Percentiles rank a stretch among this genome's conserved stretches.
These are phyloP conservation scores for Xylaria flabelliformis DNA, from an alignment of 495 filamentous ascomycete species.

Conservation along the genomic window DNA sequence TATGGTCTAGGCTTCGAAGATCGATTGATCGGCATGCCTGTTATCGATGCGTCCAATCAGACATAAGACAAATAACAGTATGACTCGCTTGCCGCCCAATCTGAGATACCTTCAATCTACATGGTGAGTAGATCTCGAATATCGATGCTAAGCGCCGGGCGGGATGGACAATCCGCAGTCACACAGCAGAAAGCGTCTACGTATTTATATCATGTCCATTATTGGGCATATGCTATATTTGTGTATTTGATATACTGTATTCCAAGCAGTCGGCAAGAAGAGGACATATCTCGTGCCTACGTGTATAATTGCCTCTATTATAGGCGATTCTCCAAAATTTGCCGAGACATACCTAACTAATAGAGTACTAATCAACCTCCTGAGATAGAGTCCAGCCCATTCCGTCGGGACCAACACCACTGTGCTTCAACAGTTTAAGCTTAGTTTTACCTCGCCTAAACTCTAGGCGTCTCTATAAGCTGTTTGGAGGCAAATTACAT, in stretches of 20 bases:
- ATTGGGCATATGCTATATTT: background rate
- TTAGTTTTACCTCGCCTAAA: background rate
- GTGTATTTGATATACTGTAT: background rate
- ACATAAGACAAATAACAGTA: background rate
- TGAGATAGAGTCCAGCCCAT: background rate
- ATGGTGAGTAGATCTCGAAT: background rate
- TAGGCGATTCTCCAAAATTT: background rate
- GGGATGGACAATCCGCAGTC: slow-evolving; percentile 1
- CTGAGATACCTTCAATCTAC: slow-evolving; percentile 4
- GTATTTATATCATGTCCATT: background rate
- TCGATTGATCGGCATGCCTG: slow-evolving; percentile 11
- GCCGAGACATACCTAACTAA: slow-evolving; percentile 1
- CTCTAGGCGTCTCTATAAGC: background rate
- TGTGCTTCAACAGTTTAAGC: background rate
- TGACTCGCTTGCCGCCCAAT: slow-evolving; percentile 5
- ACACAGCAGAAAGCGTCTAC: background rate
- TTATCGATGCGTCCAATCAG: slow-evolving; percentile 12
- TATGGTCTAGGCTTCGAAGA: slow-evolving; percentile 5
- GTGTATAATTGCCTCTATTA: background rate
- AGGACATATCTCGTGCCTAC: background rate
- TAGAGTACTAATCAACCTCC: background rate
- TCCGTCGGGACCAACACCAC: background rate
- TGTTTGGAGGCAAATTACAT: background rate
- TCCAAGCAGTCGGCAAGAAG: background rate
- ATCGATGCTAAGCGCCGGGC: background rate